phyloP scores from a whole-genome alignment of 108 stramenopile genomes.

The Fragilaria radians region DNA sequence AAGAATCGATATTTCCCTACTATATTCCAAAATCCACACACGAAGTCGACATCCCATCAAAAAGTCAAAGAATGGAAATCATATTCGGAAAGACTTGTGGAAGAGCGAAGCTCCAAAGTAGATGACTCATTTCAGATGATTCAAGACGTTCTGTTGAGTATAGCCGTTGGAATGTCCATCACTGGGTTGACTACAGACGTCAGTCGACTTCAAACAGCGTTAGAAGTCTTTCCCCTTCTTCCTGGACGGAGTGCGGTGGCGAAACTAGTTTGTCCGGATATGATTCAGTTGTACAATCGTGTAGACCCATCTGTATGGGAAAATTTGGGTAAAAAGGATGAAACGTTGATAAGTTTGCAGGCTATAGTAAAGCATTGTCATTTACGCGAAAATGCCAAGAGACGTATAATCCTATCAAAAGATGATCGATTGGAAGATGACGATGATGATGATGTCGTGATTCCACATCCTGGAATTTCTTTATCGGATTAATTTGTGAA shows the following conservation, averaged over 20 bases:
- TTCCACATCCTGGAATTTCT: slow-evolving; percentile 1
- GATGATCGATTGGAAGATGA: background rate
- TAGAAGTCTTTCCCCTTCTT: slow-evolving; percentile 4
- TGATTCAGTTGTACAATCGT: background rate
- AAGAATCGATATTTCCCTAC: background rate
- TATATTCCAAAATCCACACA: background rate
- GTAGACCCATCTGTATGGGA: background rate
- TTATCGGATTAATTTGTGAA: too few relatives aligned
- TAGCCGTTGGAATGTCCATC: slow-evolving; percentile 8
- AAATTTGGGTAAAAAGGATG: background rate
- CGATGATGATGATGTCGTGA: background rate
- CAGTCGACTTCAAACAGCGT: background rate
- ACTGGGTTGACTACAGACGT: slow-evolving; percentile 1
- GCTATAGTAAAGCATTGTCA: too few relatives aligned
- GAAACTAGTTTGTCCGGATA: slow-evolving; percentile 4
- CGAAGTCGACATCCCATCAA: too few relatives aligned
- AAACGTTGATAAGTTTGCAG: too few relatives aligned
- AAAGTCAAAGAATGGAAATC: slow-evolving; percentile 11
- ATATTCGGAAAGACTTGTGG: slow-evolving; percentile 1
- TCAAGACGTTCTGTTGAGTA: slow-evolving; percentile 6
- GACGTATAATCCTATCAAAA: background rate
- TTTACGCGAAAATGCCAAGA: background rate
- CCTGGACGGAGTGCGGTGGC: slow-evolving; percentile 8
- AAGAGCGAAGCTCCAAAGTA: background rate
- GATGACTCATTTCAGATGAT: background rate